Conservation (phyloP, 257 asterid species). For the Solanum sitiens region DNA sequence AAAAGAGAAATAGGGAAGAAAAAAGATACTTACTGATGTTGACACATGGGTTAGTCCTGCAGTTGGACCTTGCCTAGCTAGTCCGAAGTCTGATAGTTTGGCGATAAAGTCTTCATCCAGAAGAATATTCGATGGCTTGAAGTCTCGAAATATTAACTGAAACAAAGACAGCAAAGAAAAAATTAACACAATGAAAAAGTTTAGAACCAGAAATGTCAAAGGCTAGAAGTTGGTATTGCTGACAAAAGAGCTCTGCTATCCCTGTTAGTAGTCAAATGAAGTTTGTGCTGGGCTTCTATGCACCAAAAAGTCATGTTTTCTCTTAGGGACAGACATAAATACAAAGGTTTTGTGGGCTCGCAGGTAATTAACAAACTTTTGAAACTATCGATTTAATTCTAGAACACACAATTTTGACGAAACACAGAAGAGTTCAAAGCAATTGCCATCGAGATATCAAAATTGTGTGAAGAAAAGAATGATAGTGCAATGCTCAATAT, state of each 20-base stretch:
- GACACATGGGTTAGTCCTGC: constrained; percentile 74
- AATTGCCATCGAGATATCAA: background rate
- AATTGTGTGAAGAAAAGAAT: background rate
- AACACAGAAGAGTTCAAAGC: background rate
- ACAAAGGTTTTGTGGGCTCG: background rate
- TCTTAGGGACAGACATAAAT: background rate
- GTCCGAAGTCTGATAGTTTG: constrained; percentile 85
- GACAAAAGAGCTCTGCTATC: background rate
- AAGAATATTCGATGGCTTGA: constrained; percentile 88
- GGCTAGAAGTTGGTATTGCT: background rate
- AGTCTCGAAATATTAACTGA: constrained; percentile 86
- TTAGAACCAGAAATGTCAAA: background rate
- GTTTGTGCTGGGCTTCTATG: background rate
- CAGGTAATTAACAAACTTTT: background rate
- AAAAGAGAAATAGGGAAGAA: background rate
- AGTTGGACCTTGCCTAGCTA: constrained; percentile 90
- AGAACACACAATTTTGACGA: background rate
- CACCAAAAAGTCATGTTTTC: background rate
- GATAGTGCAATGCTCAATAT: background rate
- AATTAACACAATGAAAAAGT: background rate
- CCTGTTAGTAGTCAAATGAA: background rate
- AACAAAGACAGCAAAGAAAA: constrained; percentile 2
- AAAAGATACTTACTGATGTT: constrained; percentile 51
- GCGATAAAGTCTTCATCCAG: constrained; percentile 77
- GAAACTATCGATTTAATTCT: background rate